These are phyloP conservation scores for Colletotrichum sp. DNA, from an alignment of 2,329 filamentous ascomycete genomes.

Conservation along the genomic window DNA sequence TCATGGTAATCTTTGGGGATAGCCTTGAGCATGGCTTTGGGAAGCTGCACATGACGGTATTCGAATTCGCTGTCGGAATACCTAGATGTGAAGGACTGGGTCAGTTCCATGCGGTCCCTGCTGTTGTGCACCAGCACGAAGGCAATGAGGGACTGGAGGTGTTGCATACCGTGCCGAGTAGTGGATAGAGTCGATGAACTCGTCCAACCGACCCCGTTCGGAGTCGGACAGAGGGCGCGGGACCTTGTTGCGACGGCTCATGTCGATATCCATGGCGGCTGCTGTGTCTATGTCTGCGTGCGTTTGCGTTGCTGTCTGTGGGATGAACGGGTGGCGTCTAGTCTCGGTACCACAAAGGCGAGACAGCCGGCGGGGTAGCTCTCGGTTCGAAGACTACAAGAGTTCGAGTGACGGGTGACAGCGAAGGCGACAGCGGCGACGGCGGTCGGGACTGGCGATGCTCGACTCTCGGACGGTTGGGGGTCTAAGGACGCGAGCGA, in stretches of 20 bases:
- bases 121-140: neutral
- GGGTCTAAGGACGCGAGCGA: constrained; percentile 6
- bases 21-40: constrained; percentile 96
- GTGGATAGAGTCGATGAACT: constrained; percentile 92
- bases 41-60: constrained; percentile 96
- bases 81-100: constrained; percentile 50
- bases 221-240: constrained; percentile 80
- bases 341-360: constrained; percentile 10
- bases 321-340: constrained; percentile 14
- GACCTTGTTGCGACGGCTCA: constrained; percentile 83
- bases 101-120: neutral
- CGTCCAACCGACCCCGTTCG: constrained; percentile 84
- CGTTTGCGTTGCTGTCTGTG: neutral
- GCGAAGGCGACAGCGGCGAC: neutral
- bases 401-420: neutral
- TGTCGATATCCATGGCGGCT: constrained; percentile 68
- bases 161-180: constrained; percentile 81
- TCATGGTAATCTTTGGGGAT: constrained; percentile 97
- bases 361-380: constrained; percentile 5
- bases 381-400: neutral
- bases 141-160: neutral
- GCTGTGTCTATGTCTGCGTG: neutral
- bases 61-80: constrained; percentile 94
- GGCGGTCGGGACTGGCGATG: neutral
- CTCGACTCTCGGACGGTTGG: neutral